A percentile compares a stretch with the other conserved stretches of the same genome.
Conservation (phyloP, 164 flowering plant species). For the Tetracentron sinense region DNA sequence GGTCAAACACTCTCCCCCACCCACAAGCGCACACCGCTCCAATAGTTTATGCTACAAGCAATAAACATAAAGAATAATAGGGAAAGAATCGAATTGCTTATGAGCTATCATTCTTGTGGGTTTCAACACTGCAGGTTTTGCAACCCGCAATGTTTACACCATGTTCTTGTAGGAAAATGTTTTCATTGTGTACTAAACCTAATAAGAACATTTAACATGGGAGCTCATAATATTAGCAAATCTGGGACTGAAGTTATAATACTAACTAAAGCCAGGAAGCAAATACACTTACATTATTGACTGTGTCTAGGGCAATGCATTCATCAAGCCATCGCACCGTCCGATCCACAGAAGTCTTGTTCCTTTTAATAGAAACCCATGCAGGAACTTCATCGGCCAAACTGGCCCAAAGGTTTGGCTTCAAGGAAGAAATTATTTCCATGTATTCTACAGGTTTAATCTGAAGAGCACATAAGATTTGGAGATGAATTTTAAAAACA, state of each 20-base stretch:
- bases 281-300: constrained; percentile 15
- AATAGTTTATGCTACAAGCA: too few species aligned
- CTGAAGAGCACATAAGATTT: constrained; percentile 27
- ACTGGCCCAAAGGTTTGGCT: constrained; percentile 70
- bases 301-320: constrained; percentile 53
- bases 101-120: too few species aligned
- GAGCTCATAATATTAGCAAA: not conserved
- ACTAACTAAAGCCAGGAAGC: constrained; percentile 1
- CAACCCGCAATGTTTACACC: too few species aligned
- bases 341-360: constrained; percentile 73
- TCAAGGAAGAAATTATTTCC: constrained; percentile 64
- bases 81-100: too few species aligned
- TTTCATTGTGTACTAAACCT: too few species aligned
- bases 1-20: too few species aligned
- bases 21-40: too few species aligned
- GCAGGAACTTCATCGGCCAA: constrained; percentile 92
- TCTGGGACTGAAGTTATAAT: not conserved
- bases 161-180: too few species aligned
- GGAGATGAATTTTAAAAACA: not conserved
- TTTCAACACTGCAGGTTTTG: too few species aligned
- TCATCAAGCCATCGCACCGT: constrained; percentile 87
- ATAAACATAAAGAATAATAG: too few species aligned
- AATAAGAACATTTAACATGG: not conserved
- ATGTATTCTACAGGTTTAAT: constrained; percentile 66
- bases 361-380: constrained; percentile 74